Percentiles rank a stretch among this genome's conserved stretches.
Evolutionary conservation across 2,329 filamentous ascomycete genomes (phyloP).

Genomic region (Tolypocladium guangdongense): DNA sequence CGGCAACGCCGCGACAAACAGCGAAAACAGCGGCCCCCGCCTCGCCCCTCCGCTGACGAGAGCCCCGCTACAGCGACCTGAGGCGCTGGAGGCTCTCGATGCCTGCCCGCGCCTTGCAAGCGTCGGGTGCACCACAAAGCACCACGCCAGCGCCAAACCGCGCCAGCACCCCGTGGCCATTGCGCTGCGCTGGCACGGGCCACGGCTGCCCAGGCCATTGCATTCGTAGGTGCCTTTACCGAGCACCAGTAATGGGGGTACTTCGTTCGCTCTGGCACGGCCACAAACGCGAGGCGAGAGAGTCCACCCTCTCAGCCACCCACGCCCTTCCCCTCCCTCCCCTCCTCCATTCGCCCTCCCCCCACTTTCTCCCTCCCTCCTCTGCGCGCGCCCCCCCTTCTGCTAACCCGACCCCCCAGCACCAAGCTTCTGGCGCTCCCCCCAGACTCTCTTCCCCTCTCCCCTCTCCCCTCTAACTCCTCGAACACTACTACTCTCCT

Average conservation of each 20-base stretch:
- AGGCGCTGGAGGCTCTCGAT: too few species aligned
- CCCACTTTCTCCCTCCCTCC: slow-evolving; percentile 11
- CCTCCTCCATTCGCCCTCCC: slow-evolving; percentile 5
- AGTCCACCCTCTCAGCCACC: slow-evolving; percentile 18
- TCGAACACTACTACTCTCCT: slow-evolving; percentile 7
- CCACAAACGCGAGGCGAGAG: slow-evolving; percentile 1
- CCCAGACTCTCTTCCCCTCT: slow-evolving; percentile 4
- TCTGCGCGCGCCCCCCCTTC: slow-evolving; percentile 9
- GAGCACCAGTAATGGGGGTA: neutral
- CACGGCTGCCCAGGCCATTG: neutral
- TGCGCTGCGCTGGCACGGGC: neutral
- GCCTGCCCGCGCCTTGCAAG: too few species aligned
- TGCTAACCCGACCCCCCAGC: slow-evolving; percentile 7
- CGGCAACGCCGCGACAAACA: neutral
- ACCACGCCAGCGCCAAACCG: neutral
- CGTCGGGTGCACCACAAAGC: neutral
- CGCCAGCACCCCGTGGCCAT: neutral
- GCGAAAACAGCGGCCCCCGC: neutral
- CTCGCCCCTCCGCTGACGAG: slow-evolving; percentile 1
- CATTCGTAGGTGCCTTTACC: neutral
- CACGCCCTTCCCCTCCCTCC: slow-evolving; percentile 8
- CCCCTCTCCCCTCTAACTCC: slow-evolving; percentile 6
- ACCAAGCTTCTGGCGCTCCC: slow-evolving; percentile 3
- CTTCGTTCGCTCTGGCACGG: neutral
- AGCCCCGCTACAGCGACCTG: slow-evolving; percentile 2